A percentile compares a stretch with the other conserved stretches of the same genome.
These are phyloP conservation scores for Aspergillus calidoustus DNA, from an alignment of 2,329 filamentous ascomycete genomes.

Conservation along the genomic window DNA sequence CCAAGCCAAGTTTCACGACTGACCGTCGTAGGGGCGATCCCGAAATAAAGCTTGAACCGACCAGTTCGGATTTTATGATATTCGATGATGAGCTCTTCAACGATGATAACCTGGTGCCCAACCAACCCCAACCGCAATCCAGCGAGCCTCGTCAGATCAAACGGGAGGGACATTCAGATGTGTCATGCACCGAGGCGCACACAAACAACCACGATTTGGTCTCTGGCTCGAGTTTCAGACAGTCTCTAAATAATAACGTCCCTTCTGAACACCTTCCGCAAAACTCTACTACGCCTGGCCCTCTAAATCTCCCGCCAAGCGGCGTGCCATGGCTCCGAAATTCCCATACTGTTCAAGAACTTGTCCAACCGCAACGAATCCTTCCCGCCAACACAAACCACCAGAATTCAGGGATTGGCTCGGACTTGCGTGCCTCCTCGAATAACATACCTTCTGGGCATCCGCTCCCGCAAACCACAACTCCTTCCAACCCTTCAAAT, in stretches of 20 bases:
- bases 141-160: neutral
- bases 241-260: neutral
- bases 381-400: neutral
- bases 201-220: neutral
- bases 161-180: neutral
- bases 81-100: neutral
- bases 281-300: neutral
- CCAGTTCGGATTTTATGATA: conserved; percentile 2
- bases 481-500: neutral
- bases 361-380: neutral
- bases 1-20: conserved; percentile 3
- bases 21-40: conserved; percentile 1
- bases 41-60: neutral
- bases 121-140: neutral
- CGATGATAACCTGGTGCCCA: neutral
- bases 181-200: neutral
- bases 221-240: neutral
- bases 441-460: neutral
- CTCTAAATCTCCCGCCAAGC: neutral
- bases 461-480: neutral
- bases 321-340: neutral
- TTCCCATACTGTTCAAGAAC: neutral
- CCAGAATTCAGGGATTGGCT: neutral
- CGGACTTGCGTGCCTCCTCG: neutral
- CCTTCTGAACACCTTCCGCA: neutral